These are phyloP conservation scores for Abelmoschus esculentus DNA, from an alignment of 345 rosid species.

Conservation along the genomic window DNA sequence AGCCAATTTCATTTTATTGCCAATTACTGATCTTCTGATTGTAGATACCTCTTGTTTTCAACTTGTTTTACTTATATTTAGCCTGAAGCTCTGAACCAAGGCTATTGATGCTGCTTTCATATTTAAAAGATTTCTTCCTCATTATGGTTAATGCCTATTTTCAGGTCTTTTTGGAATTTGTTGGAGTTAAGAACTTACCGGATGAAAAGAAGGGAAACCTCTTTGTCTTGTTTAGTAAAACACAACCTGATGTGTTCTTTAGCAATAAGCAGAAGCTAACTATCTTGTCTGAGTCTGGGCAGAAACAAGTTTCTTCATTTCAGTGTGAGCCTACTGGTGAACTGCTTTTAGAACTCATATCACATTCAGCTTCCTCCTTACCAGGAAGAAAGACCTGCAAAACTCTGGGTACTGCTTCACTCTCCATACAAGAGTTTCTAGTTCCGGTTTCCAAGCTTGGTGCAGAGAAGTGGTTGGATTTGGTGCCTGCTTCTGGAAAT, in stretches of 20 bases:
- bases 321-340: constrained; percentile 79
- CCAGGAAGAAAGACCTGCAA: constrained; percentile 28
- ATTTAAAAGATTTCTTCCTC: constrained; percentile 9
- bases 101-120: not conserved
- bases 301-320: constrained; percentile 64
- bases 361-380: constrained; percentile 44
- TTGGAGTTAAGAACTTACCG: constrained; percentile 62
- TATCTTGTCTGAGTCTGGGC: constrained; percentile 47
- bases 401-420: constrained; percentile 48
- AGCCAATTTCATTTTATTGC: not conserved
- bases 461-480: constrained; percentile 69
- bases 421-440: constrained; percentile 53
- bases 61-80: not conserved
- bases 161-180: constrained; percentile 64
- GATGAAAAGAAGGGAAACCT: constrained; percentile 54
- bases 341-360: constrained; percentile 61
- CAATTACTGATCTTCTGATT: not conserved
- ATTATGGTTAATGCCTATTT: constrained; percentile 10
- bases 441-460: constrained; percentile 59
- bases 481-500: constrained; percentile 38
- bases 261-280: constrained; percentile 49
- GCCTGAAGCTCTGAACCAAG: not conserved
- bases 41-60: not conserved
- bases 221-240: constrained; percentile 56
- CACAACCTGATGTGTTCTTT: constrained; percentile 58